These are phyloP conservation scores for Pyrrhoderma noxium DNA, from an alignment of 1,284 basidiomycete species.

Conservation along the genomic window DNA sequence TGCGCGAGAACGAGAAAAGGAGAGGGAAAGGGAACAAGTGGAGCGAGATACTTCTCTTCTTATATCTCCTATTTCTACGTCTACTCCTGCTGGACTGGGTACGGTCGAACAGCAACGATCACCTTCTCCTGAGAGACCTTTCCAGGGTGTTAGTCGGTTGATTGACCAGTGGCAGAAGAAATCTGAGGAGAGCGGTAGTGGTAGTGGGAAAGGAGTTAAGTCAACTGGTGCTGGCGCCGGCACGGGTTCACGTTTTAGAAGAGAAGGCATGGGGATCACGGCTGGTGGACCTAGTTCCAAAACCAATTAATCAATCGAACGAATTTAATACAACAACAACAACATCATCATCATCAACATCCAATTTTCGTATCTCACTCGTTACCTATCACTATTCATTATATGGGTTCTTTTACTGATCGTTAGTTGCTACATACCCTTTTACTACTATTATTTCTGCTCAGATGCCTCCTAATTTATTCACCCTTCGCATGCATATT, in stretches of 20 bases:
- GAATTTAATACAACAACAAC: too few species aligned
- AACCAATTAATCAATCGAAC: not conserved
- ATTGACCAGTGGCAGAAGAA: conserved; percentile 82
- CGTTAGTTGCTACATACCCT: too few species aligned
- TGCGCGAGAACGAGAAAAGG: not conserved
- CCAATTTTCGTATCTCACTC: too few species aligned
- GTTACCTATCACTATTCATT: too few species aligned
- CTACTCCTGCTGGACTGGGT: not conserved
- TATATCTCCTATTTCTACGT: not conserved
- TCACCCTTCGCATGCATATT: too few species aligned
- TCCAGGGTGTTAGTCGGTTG: conserved; percentile 70
- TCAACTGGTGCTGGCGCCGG: conserved; percentile 38
- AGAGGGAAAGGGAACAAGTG: too few species aligned
- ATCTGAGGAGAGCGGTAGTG: conserved; percentile 35
- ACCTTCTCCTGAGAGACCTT: conserved; percentile 66
- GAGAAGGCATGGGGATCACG: conserved; percentile 13
- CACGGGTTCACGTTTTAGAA: conserved; percentile 25
- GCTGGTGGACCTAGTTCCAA: conserved; percentile 2
- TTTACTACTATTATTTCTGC: too few species aligned
- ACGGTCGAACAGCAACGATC: conserved; percentile 20
- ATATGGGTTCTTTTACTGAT: too few species aligned
- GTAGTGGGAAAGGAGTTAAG: conserved; percentile 39
- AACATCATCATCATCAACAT: too few species aligned
- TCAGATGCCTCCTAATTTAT: too few species aligned
- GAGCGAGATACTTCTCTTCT: too few species aligned